Base-by-base conservation (phyloP, 1,139 yeast genomes). In the Saccharomyces hybrid region DNA sequence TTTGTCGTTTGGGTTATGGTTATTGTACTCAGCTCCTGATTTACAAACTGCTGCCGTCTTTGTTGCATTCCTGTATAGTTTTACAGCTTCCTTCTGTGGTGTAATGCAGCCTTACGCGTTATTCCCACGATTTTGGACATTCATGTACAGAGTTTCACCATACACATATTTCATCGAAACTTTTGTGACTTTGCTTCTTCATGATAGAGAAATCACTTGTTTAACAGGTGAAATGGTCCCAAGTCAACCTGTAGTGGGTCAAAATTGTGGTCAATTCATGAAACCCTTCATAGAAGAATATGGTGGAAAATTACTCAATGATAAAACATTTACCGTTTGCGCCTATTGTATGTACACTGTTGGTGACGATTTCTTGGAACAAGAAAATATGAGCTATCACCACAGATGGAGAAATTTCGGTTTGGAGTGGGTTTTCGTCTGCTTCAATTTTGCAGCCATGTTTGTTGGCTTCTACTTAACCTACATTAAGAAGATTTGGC, bases 101-200 rank as follows among this genome's bases (percentile, higher is more conserved):
- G 81, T 82, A 54, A 76, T 81, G 61, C 84, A 80, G 63, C 83
- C 84, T 26, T 71, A 71, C 46, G 54, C 61, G 14, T 69, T 76
- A 53, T 75, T 81, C 74, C 84, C 84, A 28, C 79, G 81, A 6
- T 84, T 84, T 71, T 85, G 83, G 82, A 63, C 58, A 56, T 87
- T 85, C 74, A 82, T 85, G 86, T 80, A 82, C 70, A 78, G 83
- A 63, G 78, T 78, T 8, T 80, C 86, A 11, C 91, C 91, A 26
- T 80, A 80, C 71, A 83, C 88, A 1, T 85, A 84, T 63, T 76
- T 82, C 61, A 77, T 85, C 51, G 81, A 81, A 47, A 82, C 83
- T 38, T 74, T 84, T 66, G 75, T 82, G 23, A 68, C 79, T 49
- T 61, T 72, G 13, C 51, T 83, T 48, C 69, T 84, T 49, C 85